phyloP scores from a whole-genome alignment of 306 rosid genomes.

The Alnus glutinosa region DNA sequence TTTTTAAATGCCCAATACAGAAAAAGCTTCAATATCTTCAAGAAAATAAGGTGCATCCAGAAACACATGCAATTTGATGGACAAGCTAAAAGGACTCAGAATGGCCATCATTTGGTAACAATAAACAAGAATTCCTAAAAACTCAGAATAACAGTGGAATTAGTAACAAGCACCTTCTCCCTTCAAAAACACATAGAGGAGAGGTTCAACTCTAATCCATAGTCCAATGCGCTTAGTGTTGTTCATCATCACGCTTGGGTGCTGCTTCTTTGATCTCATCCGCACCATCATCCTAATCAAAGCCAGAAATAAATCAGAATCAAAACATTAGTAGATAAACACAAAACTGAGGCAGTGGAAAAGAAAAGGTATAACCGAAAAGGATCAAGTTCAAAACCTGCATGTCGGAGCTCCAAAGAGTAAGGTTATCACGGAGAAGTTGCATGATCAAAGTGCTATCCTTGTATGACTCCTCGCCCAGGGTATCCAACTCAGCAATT shows the following conservation, averaged over 20 bases:
- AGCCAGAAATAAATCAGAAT: neutral
- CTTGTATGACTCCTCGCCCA: constrained; percentile 98
- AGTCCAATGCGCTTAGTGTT: constrained; percentile 52
- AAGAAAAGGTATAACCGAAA: neutral
- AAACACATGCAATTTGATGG: constrained; percentile 58
- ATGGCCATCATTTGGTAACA: constrained; percentile 56
- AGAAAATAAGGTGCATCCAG: constrained; percentile 54
- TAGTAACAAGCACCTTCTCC: constrained; percentile 68
- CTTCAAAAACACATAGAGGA: constrained; percentile 70
- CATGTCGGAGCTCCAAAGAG: constrained; percentile 99
- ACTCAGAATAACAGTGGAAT: constrained; percentile 48
- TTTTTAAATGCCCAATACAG: constrained; percentile 38
- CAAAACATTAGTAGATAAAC: neutral
- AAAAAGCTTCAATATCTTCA: constrained; percentile 43
- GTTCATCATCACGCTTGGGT: constrained; percentile 61
- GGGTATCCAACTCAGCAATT: constrained; percentile 94
- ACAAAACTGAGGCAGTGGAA: neutral
- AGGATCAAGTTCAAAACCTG: constrained; percentile 54
- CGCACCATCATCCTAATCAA: constrained; percentile 83
- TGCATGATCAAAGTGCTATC: constrained; percentile 99
- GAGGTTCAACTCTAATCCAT: constrained; percentile 58
- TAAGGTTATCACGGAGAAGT: constrained; percentile 97
- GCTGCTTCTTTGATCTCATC: constrained; percentile 98
- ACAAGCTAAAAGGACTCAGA: constrained; percentile 59
- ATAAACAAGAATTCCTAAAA: constrained; percentile 67